Conservation (phyloP, 2,329 filamentous ascomycete species). For the Trichoderma cornu-damae region DNA sequence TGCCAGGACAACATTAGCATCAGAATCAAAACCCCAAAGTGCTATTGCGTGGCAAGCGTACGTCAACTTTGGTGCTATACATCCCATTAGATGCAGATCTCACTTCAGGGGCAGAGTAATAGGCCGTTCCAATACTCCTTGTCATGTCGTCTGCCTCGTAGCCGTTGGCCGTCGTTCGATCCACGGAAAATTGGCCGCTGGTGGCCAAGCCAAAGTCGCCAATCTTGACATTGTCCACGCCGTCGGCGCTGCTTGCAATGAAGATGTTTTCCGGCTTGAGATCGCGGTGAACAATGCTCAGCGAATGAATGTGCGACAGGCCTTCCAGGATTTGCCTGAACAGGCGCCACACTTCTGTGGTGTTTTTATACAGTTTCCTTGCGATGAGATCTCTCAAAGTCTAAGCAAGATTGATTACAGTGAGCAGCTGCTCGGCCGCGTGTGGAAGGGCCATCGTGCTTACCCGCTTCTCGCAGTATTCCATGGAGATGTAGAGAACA, state of each 20-base stretch:
- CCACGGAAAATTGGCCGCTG: slow-evolving; percentile 68
- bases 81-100: slow-evolving; percentile 66
- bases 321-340: slow-evolving; percentile 91
- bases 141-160: slow-evolving; percentile 61
- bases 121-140: slow-evolving; percentile 67
- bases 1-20: slow-evolving; percentile 27
- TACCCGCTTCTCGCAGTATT: slow-evolving; percentile 89
- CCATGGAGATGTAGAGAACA: slow-evolving; percentile 96
- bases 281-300: slow-evolving; percentile 92
- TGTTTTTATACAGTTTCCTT: slow-evolving; percentile 66
- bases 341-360: slow-evolving; percentile 78
- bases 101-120: slow-evolving; percentile 91
- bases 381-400: slow-evolving; percentile 85
- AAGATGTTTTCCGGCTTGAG: slow-evolving; percentile 98
- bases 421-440: not conserved
- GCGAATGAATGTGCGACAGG: slow-evolving; percentile 78
- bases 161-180: slow-evolving; percentile 41
- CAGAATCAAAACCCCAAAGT: not conserved
- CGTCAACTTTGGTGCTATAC: slow-evolving; percentile 91
- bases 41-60: slow-evolving; percentile 38
- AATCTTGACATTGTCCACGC: slow-evolving; percentile 84
- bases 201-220: slow-evolving; percentile 95
- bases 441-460: slow-evolving; percentile 27
- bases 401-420: slow-evolving; percentile 29
- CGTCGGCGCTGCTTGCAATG: slow-evolving; percentile 64